Percentiles rank a stretch among this genome's conserved stretches.
These are phyloP conservation scores for Phialocephala subalpina DNA, from an alignment of 2,329 filamentous ascomycete genomes.

Conservation along the genomic window DNA sequence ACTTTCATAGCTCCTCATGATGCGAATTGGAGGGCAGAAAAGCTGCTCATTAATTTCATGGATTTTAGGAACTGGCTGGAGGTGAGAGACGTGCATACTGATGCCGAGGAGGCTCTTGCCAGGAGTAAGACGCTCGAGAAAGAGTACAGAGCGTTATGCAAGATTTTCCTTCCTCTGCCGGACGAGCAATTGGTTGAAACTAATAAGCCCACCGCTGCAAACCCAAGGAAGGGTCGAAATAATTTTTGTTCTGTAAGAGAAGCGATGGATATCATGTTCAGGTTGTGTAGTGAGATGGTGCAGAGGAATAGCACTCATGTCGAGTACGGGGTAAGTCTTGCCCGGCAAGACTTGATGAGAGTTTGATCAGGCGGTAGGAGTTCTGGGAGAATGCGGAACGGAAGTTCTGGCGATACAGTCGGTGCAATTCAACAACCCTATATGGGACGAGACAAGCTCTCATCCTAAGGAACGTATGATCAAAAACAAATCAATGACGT, in stretches of 20 bases:
- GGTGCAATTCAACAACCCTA: no score
- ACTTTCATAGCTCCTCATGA: not conserved
- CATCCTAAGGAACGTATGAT: no score
- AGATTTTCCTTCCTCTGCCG: not conserved
- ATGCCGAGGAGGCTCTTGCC: not conserved
- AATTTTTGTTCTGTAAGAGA: slow-evolving; percentile 6
- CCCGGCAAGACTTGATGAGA: not conserved
- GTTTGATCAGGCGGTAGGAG: not conserved
- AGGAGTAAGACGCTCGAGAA: not conserved
- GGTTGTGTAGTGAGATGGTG: not conserved
- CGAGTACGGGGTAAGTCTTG: not conserved
- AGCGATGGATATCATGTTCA: not conserved
- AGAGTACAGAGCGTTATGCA: not conserved
- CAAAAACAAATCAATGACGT: no score
- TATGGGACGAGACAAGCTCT: no score
- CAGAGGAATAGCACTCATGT: not conserved
- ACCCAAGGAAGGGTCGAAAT: not conserved
- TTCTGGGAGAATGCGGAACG: no score
- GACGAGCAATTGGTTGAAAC: not conserved
- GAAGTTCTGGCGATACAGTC: no score
- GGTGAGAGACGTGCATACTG: not conserved
- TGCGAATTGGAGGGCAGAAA: not conserved
- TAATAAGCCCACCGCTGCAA: not conserved
- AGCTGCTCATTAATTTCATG: not conserved
- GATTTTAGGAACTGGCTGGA: not conserved